Percentiles rank a stretch among this genome's conserved stretches.
phyloP scores from a whole-genome alignment of 257 asterid genomes.

The Mentha longifolia region DNA sequence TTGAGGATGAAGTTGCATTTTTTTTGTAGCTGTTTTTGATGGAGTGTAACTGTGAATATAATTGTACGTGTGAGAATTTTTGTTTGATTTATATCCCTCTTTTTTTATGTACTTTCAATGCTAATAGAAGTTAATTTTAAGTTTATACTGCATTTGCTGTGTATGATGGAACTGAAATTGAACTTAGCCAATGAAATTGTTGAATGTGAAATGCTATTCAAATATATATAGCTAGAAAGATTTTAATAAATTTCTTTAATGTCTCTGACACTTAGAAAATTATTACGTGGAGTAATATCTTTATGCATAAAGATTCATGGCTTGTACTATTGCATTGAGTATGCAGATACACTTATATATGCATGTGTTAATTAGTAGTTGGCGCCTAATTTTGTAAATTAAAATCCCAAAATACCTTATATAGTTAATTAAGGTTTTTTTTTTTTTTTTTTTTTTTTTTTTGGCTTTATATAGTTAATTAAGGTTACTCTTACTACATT shows the following conservation, averaged over 20 bases:
- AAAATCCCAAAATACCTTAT: too few relatives aligned
- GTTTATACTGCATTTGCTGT: neutral
- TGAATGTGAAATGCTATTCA: too few relatives aligned
- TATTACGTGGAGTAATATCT: neutral
- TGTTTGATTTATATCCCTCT: neutral
- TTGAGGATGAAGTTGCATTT: slow-evolving; percentile 7
- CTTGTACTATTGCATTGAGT: neutral
- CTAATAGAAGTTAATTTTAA: neutral
- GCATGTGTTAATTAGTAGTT: too few relatives aligned
- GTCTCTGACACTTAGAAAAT: neutral
- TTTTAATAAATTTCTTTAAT: too few relatives aligned
- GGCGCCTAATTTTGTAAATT: neutral
- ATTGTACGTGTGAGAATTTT: neutral
- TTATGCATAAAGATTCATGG: neutral
- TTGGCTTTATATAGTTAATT: too few relatives aligned
- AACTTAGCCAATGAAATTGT: too few relatives aligned
- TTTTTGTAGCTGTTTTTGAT: neutral
- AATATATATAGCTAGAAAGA: neutral
- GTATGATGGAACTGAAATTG: neutral
- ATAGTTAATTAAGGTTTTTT: too few relatives aligned
- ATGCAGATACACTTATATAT: neutral
- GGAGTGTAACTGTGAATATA: neutral
- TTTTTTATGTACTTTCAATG: neutral
- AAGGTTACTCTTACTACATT: too few relatives aligned
- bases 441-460: too few relatives aligned